These are phyloP conservation scores for Kwoniella shandongensis DNA, from an alignment of 768 basidiomycete species.

Conservation along the genomic window DNA sequence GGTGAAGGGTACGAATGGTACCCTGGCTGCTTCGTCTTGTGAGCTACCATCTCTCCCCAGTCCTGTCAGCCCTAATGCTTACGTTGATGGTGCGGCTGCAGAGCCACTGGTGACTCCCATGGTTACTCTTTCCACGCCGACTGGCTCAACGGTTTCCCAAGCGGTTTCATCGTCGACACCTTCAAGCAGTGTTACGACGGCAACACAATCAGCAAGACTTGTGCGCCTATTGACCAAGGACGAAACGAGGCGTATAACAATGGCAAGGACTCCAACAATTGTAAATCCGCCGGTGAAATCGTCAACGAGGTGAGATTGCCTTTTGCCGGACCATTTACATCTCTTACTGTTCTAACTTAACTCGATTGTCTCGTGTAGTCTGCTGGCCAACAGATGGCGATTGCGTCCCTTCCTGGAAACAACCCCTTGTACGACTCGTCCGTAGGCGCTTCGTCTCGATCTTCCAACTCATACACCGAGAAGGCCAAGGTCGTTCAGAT, in stretches of 20 bases:
- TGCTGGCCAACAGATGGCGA: slow-evolving; percentile 6
- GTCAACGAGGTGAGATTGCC: slow-evolving; percentile 31
- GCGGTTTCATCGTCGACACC: slow-evolving; percentile 29
- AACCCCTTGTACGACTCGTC: slow-evolving; percentile 39
- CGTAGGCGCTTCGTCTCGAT: neutral
- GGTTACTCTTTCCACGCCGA: slow-evolving; percentile 34
- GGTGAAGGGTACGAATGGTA: slow-evolving; percentile 40
- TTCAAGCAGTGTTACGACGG: slow-evolving; percentile 24
- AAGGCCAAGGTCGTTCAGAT: slow-evolving; percentile 19
- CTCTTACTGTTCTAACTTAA: neutral
- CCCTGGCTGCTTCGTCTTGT: slow-evolving; percentile 38
- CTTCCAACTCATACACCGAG: slow-evolving; percentile 18
- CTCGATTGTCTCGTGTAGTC: neutral
- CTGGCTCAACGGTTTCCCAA: slow-evolving; percentile 39
- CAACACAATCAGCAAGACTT: slow-evolving; percentile 7
- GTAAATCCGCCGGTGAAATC: slow-evolving; percentile 24
- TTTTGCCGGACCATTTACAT: neutral
- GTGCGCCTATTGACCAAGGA: slow-evolving; percentile 2
- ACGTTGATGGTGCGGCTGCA: no score
- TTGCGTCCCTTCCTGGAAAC: slow-evolving; percentile 22
- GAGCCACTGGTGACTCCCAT: slow-evolving; percentile 31
- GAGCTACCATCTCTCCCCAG: no score
- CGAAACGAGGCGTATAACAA: slow-evolving; percentile 3
- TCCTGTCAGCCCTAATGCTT: no score
- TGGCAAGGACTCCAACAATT: slow-evolving; percentile 2